phyloP scores from a whole-genome alignment of 202 grass and related monocot genomes.

The Setaria viridis region DNA sequence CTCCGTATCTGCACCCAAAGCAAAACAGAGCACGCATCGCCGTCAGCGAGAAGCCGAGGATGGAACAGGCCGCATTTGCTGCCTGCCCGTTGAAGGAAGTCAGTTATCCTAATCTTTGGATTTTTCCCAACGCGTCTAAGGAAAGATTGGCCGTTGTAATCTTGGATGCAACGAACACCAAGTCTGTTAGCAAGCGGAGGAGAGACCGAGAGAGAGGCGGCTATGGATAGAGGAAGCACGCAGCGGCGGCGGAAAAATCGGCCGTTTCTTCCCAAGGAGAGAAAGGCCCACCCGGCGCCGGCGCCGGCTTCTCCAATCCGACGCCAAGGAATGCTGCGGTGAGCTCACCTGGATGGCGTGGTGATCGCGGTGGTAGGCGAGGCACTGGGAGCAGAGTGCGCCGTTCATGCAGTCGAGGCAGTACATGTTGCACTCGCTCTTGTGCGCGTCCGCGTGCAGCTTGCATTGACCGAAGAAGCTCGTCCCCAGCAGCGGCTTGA shows the following conservation, averaged over 20 bases:
- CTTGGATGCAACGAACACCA: neutral
- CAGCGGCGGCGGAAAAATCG: no score
- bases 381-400: constrained; percentile 92
- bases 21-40: neutral
- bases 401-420: constrained; percentile 89
- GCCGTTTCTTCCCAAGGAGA: neutral
- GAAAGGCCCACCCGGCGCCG: neutral
- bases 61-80: constrained; percentile 40
- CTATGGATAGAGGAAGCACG: constrained; percentile 1
- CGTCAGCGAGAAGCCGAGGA: constrained; percentile 35
- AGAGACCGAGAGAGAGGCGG: neutral
- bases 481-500: constrained; percentile 79
- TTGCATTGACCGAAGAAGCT: constrained; percentile 98
- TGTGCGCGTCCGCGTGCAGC: constrained; percentile 69
- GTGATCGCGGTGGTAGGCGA: constrained; percentile 73
- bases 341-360: constrained; percentile 77
- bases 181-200: neutral
- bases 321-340: constrained; percentile 27
- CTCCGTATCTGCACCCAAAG: constrained; percentile 64
- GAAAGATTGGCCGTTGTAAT: constrained; percentile 54
- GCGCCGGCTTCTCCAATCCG: constrained; percentile 9
- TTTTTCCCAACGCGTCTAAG: constrained; percentile 22
- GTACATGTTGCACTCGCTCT: constrained; percentile 98
- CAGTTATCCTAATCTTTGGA: constrained; percentile 26
- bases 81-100: constrained; percentile 14